A percentile compares a stretch with the other conserved stretches of the same genome.
phyloP scores from a whole-genome alignment of 2,329 filamentous ascomycete genomes.

The Coleophoma eucalyptorum region DNA sequence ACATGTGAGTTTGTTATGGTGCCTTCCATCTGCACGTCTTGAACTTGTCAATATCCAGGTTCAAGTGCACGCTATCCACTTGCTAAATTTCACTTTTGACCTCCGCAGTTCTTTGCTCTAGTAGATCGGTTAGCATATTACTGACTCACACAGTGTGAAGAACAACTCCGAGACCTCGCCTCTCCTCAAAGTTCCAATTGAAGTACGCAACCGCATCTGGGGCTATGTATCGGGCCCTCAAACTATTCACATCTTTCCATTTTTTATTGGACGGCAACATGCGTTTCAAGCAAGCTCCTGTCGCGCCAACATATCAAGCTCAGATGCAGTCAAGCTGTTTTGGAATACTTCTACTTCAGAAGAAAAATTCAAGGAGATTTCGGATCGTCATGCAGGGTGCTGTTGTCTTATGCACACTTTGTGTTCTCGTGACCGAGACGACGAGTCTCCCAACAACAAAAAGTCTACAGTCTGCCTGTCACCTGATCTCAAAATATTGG shows the following conservation, averaged over 20 bases:
- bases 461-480: background rate
- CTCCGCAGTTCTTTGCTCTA: too few relatives aligned
- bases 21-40: background rate
- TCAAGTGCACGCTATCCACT: too few relatives aligned
- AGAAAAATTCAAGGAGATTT: background rate
- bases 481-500: background rate
- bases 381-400: background rate
- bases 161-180: background rate
- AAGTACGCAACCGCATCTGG: conserved; percentile 1
- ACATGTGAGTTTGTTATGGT: background rate
- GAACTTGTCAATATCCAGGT: too few relatives aligned
- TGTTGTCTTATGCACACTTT: background rate
- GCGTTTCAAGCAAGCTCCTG: background rate
- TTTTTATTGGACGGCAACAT: background rate
- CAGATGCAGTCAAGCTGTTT: background rate
- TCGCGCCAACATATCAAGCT: background rate
- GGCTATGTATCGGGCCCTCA: background rate
- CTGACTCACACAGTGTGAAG: too few relatives aligned
- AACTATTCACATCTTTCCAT: background rate
- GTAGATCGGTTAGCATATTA: too few relatives aligned
- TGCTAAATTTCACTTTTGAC: too few relatives aligned
- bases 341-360: background rate
- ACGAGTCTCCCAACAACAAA: background rate
- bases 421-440: background rate
- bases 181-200: background rate